These are phyloP conservation scores for Lentinula novae-zelandiae DNA, from an alignment of 1,284 basidiomycete genomes.

Conservation along the genomic window DNA sequence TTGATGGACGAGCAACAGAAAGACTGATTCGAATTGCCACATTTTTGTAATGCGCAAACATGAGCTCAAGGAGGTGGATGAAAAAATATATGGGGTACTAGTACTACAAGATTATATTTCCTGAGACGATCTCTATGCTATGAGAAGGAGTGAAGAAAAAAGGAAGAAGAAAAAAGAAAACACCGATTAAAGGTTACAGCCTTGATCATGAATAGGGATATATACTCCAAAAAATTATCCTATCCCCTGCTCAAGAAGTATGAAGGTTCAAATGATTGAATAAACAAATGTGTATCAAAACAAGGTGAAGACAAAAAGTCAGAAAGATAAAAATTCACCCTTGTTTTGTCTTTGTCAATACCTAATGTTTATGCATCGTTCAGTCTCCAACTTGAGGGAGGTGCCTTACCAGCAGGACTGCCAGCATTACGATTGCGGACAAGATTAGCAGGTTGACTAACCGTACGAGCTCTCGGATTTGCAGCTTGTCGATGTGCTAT, in stretches of 20 bases:
- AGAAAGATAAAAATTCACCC: not conserved
- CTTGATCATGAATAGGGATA: not conserved
- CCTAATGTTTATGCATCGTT: conserved; percentile 1
- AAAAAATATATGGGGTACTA: not conserved
- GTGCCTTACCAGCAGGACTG: conserved; percentile 32
- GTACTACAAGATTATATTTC: not conserved
- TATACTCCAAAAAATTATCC: not conserved
- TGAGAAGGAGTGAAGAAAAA: not conserved
- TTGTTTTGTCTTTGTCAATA: not conserved
- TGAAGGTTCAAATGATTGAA: not conserved
- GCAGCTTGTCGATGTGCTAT: conserved; percentile 21
- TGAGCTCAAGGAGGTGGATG: no score
- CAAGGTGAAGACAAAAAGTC: not conserved
- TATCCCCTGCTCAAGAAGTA: not conserved
- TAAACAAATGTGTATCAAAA: not conserved
- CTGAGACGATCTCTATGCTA: not conserved
- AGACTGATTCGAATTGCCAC: no score
- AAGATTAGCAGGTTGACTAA: conserved; percentile 52
- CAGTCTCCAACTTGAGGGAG: conserved; percentile 61
- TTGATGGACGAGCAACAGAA: no score
- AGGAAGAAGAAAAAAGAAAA: not conserved
- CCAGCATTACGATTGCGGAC: conserved; percentile 15
- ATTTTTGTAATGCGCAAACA: not conserved
- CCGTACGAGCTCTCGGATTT: conserved; percentile 42
- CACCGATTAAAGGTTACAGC: not conserved